Base-by-base conservation (phyloP, 306 rosid species). In the Quillaja saponaria region DNA sequence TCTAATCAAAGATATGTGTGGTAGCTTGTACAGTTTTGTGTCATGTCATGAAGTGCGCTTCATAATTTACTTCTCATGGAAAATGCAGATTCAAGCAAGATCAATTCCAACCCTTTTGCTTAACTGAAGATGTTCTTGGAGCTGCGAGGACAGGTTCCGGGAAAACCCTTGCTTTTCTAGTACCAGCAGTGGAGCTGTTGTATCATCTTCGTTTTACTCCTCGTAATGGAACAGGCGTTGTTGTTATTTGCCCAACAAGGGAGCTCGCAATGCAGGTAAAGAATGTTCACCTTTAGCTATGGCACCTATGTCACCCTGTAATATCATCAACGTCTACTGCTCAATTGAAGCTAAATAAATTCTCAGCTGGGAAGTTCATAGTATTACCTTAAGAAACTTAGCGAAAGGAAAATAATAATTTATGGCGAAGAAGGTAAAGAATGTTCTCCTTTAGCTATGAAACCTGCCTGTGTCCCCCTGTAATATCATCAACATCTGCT, bases 101-200 rank as follows among this genome's bases (percentile, higher is more conserved):
- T 67, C 95, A 16, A 84, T 86, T 46, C 96, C 96, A 0, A 84
- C 85, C 1, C 88, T 85, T 2, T 49, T 92, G 77, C 18, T 66
- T 7, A 96, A 95, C n/a, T 11, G 80, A 74, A 68, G 95, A 92
- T 63, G 94, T 92, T 41, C 90, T 92, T 8, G 99, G 96, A 62
- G 99, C 99, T 55, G 99, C 99, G 0, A 86, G 99, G 59, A 92
- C 99, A 5, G 99, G 99, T 49, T 82, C 99, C 10, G 99, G 99
- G 1, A 92, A 92, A 77, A 92, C 99, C 10, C 95, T 89, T 55
- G 95, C 99, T 10, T 92, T 92, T 66, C 72, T 92, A 48, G 68
- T 92, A 70, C 99, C 99, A 15, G 99, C 96, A 28, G 81, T 84
- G 31, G 99, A 92, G 84, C 51, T 92, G 71, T 59, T 92, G 52